Evolutionary conservation across 257 asterid species (phyloP), one percentile per base, ranked within the genome.

Genomic region (Vinca minor): DNA sequence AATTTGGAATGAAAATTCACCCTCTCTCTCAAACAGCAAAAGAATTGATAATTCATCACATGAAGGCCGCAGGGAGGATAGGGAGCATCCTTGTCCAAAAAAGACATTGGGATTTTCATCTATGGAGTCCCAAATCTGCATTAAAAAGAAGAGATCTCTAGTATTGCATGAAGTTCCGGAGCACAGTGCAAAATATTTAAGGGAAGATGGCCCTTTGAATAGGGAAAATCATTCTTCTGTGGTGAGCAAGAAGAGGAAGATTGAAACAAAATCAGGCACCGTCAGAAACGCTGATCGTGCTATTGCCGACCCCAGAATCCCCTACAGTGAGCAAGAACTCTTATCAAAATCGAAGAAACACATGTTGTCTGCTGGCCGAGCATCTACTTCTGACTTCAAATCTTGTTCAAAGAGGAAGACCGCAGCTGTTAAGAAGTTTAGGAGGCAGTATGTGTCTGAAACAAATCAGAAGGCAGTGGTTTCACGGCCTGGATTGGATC

Each of bases 311-410:
- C 72, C 79, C 71, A 77, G 61, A 68, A 18, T 12, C 58, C 62
- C 82, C 50, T 26, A 42, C 35, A 44, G 50, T 66, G 62, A 70
- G 23, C 83, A 47, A 71, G 78, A 72, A 39, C 55, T 71, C 60
- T 45, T 75, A 47, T 67, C 88, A 38, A 73, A 72, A 62, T 62
- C 74, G 81, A 71, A 77, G 73, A 87, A 84, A 57, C 77, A 75
- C 29, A 71, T 73, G 57, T 71, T 71, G 47, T 79, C 83, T 4
- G 67, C 68, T 39, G 69, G 71, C 67, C 71, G 46, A 73, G 65
- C 79, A 59, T 75, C 87, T 70, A 72, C 50, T 66, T 64, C 71
- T 9, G 77, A 71, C 63, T 65, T 73, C 18, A 78, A 69, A 66
- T 72, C 66, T 69, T 71, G 62, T 63, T 73, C 64, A 36, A 78